Evolutionary conservation across 352 stramenopile species (phyloP).

Genomic region (Chrysophaeum taylorii): DNA sequence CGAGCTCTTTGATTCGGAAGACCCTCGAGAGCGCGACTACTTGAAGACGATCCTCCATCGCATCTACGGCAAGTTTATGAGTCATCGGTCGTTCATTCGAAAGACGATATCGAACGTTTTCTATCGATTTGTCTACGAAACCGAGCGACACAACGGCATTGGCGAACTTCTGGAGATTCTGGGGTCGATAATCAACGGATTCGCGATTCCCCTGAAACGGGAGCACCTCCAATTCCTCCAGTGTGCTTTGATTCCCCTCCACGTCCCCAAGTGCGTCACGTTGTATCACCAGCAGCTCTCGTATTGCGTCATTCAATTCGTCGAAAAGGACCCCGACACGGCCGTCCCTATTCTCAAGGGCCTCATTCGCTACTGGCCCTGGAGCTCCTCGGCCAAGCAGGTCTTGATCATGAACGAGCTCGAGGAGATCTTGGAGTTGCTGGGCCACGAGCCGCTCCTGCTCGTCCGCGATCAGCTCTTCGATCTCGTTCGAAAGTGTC

Average conservation of each 20-base stretch:
- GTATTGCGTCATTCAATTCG: slow-evolving; percentile 99
- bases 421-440: slow-evolving; percentile 94
- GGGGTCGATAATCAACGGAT: slow-evolving; percentile 97
- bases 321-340: slow-evolving; percentile 96
- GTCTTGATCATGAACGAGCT: slow-evolving; percentile 94
- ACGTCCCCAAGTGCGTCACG: slow-evolving; percentile 91
- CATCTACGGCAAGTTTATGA: slow-evolving; percentile 97
- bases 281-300: slow-evolving; percentile 97
- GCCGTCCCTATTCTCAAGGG: slow-evolving; percentile 84
- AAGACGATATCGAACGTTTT: slow-evolving; percentile 95
- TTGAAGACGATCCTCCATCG: slow-evolving; percentile 98
- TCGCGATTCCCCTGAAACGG: slow-evolving; percentile 95
- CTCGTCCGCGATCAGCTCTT: slow-evolving; percentile 66
- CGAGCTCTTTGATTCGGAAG: slow-evolving; percentile 88
- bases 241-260: slow-evolving; percentile 61
- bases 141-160: slow-evolving; percentile 79
- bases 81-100: slow-evolving; percentile 91
- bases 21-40: slow-evolving; percentile 95
- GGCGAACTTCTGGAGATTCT: slow-evolving; percentile 96
- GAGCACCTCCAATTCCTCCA: slow-evolving; percentile 90
- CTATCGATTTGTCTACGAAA: slow-evolving; percentile 97
- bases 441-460: slow-evolving; percentile 56
- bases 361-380: slow-evolving; percentile 88
- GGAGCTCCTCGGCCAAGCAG: slow-evolving; percentile 83
- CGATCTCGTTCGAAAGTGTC: slow-evolving; percentile 59